These are phyloP conservation scores for Crotalaria pallida DNA, from an alignment of 306 rosid species.

Conservation along the genomic window DNA sequence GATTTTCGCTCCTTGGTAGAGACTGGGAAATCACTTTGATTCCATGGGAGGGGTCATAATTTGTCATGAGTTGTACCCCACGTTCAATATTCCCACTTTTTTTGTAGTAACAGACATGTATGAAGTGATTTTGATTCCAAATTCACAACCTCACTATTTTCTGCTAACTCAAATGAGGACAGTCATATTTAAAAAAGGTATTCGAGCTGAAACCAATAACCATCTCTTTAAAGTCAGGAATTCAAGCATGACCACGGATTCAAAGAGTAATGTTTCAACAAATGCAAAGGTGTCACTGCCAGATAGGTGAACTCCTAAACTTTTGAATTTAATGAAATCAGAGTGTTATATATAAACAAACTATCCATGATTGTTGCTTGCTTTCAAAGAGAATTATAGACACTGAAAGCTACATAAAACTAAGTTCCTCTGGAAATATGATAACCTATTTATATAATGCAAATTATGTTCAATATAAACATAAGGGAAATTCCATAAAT, in stretches of 20 bases:
- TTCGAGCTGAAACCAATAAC: neutral
- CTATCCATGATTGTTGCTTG: neutral
- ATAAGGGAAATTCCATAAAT: neutral
- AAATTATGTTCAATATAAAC: neutral
- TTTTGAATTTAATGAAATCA: neutral
- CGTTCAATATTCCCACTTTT: neutral
- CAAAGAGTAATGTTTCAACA: conserved; percentile 5
- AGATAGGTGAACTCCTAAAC: neutral
- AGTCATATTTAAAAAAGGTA: neutral
- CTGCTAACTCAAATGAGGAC: neutral
- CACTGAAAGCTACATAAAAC: neutral
- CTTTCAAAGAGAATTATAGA: neutral
- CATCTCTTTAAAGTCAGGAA: neutral
- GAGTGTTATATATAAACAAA: neutral
- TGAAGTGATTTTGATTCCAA: neutral
- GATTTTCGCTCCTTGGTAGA: neutral
- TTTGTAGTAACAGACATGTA: neutral
- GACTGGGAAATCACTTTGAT: neutral
- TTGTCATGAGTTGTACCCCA: neutral
- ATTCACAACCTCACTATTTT: neutral
- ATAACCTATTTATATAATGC: neutral
- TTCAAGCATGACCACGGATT: conserved; percentile 5
- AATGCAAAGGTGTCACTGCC: neutral
- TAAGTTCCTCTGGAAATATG: neutral
- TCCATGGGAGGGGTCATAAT: neutral